Evolutionary conservation across 768 basidiomycete species (phyloP), one percentile per base, ranked within the genome.

Genomic region (Suillus clintonianus): DNA sequence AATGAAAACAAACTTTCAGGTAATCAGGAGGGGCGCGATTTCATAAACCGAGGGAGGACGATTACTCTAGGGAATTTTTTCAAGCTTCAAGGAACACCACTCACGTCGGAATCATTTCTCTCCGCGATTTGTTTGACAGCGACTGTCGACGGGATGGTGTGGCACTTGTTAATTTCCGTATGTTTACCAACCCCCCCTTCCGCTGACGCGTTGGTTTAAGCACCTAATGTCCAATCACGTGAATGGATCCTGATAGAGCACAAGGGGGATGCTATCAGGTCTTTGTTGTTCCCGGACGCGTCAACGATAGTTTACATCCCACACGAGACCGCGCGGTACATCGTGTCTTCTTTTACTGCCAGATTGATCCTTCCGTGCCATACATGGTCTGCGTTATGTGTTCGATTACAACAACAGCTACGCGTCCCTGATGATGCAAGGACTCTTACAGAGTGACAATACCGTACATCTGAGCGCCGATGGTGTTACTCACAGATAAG

Each of bases 321-420:
- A 41, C 56, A 57, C 41, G 11, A 39, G 37, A 19, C 54, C 56
- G 39, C 39, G 27, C 39, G 39, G 56, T 30, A 32, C 24, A 41
- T 41, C 6, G 10, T 24, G 24, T 56, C 36, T 56, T 56, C 55
- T 56, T 41, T 41, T 41, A 19, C 27, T 24, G 17, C 24, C 17
- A 19, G 39, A 41, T 27, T 41, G 39, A 41, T 57, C 56, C 56
- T 57, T 57, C 56, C 56, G 56, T 57, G 19, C 6, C 56, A 41
- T 57, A 57, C 39, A 57, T 41, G 39, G 24, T 56, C 15, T 36
- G 55, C 4, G 37, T 39, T 56, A 39, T 41, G 17, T 57, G 24
- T 37, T 39, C 9, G 8, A 27, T 39, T 39, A 56, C 36, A 56
- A 24, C 5, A 19, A 27, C 15, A 11, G 2, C 17, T 56, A 39